Percentiles rank a stretch among this genome's conserved stretches.
Conservation (phyloP, 1,139 yeast species). For the Hanseniaspora uvarum region DNA sequence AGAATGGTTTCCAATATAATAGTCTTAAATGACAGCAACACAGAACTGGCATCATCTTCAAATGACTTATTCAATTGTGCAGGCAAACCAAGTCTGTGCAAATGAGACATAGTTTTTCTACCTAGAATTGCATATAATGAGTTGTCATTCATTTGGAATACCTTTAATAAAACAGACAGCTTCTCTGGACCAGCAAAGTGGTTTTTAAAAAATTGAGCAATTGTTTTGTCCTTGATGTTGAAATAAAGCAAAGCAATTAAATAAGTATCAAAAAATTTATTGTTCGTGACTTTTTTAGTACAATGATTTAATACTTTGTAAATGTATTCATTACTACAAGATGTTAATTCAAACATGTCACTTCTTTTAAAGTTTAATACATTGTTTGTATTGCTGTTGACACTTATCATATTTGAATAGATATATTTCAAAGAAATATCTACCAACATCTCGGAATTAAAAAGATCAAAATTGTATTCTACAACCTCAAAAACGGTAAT, state of each 20-base stretch:
- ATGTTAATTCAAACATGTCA: slow-evolving; percentile 12
- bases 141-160: not conserved
- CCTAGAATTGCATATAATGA: not conserved
- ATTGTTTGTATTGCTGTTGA: slow-evolving; percentile 5
- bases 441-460: not conserved
- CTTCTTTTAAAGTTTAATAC: not conserved
- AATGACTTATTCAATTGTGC: not conserved
- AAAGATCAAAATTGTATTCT: not conserved
- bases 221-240: not conserved
- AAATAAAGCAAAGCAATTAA: not conserved
- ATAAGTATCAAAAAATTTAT: not conserved
- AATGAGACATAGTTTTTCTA: not conserved
- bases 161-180: not conserved
- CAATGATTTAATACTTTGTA: slow-evolving; percentile 3
- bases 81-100: not conserved
- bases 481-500: not conserved
- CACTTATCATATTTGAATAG: not conserved
- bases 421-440: not conserved
- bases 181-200: not conserved
- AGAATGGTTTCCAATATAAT: slow-evolving; percentile 7
- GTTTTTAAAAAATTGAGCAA: not conserved
- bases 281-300: not conserved
- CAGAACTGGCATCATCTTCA: not conserved
- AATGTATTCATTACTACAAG: slow-evolving; percentile 1
- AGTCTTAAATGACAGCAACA: not conserved